phyloP scores from a whole-genome alignment of 1,284 basidiomycete species.

The Ustilago curta region DNA sequence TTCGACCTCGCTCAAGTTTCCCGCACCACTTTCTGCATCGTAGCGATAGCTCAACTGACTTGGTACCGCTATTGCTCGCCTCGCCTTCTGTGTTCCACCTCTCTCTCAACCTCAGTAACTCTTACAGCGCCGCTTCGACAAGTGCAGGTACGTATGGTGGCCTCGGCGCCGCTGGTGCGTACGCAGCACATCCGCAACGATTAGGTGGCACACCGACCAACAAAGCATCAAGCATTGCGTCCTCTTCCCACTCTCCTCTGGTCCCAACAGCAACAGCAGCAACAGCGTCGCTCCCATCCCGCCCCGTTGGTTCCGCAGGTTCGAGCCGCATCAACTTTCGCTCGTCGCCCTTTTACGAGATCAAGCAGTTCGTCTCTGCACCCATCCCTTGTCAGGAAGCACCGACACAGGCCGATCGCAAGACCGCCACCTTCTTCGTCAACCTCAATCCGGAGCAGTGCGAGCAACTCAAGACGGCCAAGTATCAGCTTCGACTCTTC shows the following conservation, averaged over 20 bases:
- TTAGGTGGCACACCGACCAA: conserved; percentile 32
- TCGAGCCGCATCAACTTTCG: conserved; percentile 49
- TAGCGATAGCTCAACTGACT: conserved; percentile 6
- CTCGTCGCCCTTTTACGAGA: conserved; percentile 62
- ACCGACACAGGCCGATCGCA: conserved; percentile 48
- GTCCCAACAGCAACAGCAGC: conserved; percentile 14
- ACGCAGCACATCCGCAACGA: conserved; percentile 27
- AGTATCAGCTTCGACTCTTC: conserved; percentile 56
- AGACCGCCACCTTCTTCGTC: conserved; percentile 45
- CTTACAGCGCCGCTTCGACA: conserved; percentile 18
- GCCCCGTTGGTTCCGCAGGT: conserved; percentile 25
- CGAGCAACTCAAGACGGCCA: conserved; percentile 33
- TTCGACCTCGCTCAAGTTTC: not conserved
- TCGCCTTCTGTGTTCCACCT: not conserved
- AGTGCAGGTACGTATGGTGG: conserved; percentile 43
- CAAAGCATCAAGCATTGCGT: conserved; percentile 30
- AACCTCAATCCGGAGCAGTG: conserved; percentile 39
- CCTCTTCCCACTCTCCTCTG: conserved; percentile 31
- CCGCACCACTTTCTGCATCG: not conserved
- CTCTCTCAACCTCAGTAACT: not conserved
- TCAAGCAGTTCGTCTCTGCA: conserved; percentile 52
- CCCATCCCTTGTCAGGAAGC: conserved; percentile 57
- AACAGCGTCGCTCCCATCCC: conserved; percentile 5
- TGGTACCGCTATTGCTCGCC: not conserved
- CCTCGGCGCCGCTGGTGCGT: conserved; percentile 23